These are phyloP conservation scores for Calonectria honghensis DNA, from an alignment of 2,329 filamentous ascomycete species.

Conservation along the genomic window DNA sequence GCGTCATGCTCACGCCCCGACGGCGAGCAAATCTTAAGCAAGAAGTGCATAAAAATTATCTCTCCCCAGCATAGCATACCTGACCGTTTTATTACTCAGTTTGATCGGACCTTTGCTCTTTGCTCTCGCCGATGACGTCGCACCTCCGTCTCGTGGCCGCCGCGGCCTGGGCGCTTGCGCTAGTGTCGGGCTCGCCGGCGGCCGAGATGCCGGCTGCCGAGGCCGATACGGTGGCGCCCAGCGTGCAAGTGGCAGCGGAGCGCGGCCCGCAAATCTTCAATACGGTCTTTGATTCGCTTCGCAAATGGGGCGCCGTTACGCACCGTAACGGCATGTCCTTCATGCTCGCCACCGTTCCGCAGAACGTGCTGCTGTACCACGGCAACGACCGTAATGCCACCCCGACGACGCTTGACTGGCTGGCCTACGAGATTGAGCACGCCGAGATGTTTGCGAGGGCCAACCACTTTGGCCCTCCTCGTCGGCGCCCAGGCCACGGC, in stretches of 20 bases:
- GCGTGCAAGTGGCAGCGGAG: slow-evolving; percentile 18
- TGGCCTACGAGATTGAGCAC: slow-evolving; percentile 79
- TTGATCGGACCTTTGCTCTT: neutral
- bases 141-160: neutral
- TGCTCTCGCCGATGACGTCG: slow-evolving; percentile 4
- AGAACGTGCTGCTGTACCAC: slow-evolving; percentile 74
- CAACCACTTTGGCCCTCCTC: neutral
- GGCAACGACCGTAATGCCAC: slow-evolving; percentile 65
- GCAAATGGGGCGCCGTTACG: slow-evolving; percentile 77
- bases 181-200: neutral
- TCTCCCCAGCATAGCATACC: neutral
- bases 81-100: neutral
- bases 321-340: slow-evolving; percentile 79
- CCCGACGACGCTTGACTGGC: slow-evolving; percentile 73
- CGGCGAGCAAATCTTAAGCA: neutral
- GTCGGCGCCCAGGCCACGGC: neutral
- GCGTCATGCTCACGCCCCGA: slow-evolving; percentile 3
- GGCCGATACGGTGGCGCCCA: slow-evolving; percentile 17
- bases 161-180: neutral
- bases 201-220: neutral
- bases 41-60: neutral
- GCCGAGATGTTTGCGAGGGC: slow-evolving; percentile 71
- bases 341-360: slow-evolving; percentile 73
- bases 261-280: slow-evolving; percentile 74
- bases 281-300: slow-evolving; percentile 74